Base-by-base conservation (phyloP, 352 stramenopile species). In the Globisporangium megalacanthum region DNA sequence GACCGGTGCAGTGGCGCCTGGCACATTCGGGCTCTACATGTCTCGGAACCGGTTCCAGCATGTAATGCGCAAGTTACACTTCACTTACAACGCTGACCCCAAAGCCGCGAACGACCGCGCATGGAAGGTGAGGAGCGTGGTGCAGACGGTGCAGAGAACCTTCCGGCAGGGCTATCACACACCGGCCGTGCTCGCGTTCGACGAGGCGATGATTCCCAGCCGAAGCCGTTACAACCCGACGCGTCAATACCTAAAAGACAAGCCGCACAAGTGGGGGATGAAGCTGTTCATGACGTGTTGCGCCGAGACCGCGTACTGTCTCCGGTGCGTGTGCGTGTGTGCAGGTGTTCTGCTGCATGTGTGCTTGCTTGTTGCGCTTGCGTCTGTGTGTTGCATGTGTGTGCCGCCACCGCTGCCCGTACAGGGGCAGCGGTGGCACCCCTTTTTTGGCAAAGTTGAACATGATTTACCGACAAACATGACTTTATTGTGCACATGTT, bases 11-110 rank as follows among this genome's bases (percentile, higher is more conserved):
- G 3, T 49, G 7, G n/a, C 17, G 5, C n/a, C 17, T 3, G 44
- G 44, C 5, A 49, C 17, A 1, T 31, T 49, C 17, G 44, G 44
- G 3, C n/a, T 17, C 15, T 52, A 33, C 20, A 52, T 37, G 8
- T 37, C 33, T 37, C n/a, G 45, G 45, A 50, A 50, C 13, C 37
- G 7, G 45, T 62, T 62, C 19, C 48, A 55, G 11, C 20, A 53
- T 17, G 49, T 62, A 4, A 62, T 66, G 49, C 36, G 39, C 9
- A 58, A 66, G n/a, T 50, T 66, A 4, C 60, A 59, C 19, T 51
- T 66, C 22, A 59, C 44, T 0, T 48, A 62, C 37, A 62, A 62
- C 49, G 45, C 50, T 6, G 56, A 57, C 3, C 49, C 54, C 10
- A 17, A 39, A 6, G 54, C 41, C 3, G 17, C 33, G 2, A 15